These are phyloP conservation scores for Ciborinia camelliae DNA, from an alignment of 2,329 filamentous ascomycete species.

Conservation along the genomic window DNA sequence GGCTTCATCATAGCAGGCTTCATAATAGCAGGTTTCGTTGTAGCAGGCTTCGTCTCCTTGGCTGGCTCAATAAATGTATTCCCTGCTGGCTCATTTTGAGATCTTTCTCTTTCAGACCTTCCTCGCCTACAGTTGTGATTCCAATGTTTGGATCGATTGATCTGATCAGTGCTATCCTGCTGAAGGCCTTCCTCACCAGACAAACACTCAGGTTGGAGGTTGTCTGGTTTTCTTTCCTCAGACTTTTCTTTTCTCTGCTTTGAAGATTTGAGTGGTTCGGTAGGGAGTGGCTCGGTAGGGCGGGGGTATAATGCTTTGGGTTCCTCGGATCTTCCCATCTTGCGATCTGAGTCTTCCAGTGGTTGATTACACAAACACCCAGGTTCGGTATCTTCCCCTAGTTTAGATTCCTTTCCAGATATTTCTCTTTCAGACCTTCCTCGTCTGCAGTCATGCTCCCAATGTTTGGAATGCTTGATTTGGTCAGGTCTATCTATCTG, in stretches of 20 bases:
- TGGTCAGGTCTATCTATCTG: neutral
- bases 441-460: neutral
- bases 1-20: no score
- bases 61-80: neutral
- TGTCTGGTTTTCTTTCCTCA: neutral
- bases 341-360: neutral
- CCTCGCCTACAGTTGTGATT: neutral
- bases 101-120: neutral
- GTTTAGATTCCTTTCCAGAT: neutral
- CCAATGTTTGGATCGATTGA: constrained; percentile 11
- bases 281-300: neutral
- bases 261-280: neutral
- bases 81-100: neutral
- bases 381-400: neutral
- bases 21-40: no score
- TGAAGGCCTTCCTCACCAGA: neutral
- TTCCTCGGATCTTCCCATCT: neutral
- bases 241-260: neutral
- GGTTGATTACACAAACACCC: neutral
- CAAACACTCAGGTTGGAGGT: neutral
- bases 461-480: neutral
- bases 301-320: neutral
- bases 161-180: neutral
- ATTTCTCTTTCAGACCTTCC: neutral
- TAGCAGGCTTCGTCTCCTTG: neutral